Percentiles rank a stretch among this genome's conserved stretches.
Evolutionary conservation across 495 filamentous ascomycete species (phyloP).

Genomic region (Penicillium soppii): DNA sequence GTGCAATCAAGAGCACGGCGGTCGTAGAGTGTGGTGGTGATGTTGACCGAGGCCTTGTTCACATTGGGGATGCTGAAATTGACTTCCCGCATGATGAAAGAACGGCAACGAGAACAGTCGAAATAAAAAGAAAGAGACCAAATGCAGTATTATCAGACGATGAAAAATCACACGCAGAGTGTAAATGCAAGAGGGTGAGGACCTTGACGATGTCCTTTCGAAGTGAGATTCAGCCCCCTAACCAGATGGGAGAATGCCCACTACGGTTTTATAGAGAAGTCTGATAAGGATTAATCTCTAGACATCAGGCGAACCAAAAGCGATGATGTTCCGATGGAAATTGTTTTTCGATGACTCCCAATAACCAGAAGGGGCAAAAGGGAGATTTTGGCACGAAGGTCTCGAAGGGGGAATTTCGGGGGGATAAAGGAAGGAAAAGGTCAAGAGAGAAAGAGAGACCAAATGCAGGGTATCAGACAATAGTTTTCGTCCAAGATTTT

Average conservation of each 20-base stretch:
- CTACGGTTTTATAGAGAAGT: conserved; percentile 11
- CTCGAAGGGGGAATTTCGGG: not conserved
- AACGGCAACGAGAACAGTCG: not conserved
- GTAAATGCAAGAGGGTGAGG: conserved; percentile 16
- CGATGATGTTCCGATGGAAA: not conserved
- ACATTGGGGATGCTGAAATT: conserved; percentile 99
- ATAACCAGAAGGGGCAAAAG: conserved; percentile 11
- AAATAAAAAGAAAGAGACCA: not conserved
- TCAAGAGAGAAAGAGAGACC: conserved; percentile 1
- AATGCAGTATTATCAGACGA: conserved; percentile 5
- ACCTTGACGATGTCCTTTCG: conserved; percentile 18
- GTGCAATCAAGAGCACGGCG: conserved; percentile 96
- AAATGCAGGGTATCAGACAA: conserved; percentile 6
- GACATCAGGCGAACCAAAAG: conserved; percentile 19
- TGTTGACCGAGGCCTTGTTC: conserved; percentile 99
- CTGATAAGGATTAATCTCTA: conserved; percentile 15
- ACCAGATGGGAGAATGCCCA: conserved; percentile 16
- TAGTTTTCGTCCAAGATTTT: not conserved
- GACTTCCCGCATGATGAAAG: conserved; percentile 85
- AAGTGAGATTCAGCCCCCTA: conserved; percentile 23
- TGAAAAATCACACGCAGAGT: conserved; percentile 13
- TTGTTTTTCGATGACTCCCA: conserved; percentile 9
- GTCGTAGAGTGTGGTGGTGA: conserved; percentile 97
- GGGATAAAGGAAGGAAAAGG: not conserved
- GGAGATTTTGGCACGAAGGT: conserved; percentile 2